These are phyloP conservation scores for Fusarium sp. DNA, from an alignment of 2,329 filamentous ascomycete species.

Conservation along the genomic window DNA sequence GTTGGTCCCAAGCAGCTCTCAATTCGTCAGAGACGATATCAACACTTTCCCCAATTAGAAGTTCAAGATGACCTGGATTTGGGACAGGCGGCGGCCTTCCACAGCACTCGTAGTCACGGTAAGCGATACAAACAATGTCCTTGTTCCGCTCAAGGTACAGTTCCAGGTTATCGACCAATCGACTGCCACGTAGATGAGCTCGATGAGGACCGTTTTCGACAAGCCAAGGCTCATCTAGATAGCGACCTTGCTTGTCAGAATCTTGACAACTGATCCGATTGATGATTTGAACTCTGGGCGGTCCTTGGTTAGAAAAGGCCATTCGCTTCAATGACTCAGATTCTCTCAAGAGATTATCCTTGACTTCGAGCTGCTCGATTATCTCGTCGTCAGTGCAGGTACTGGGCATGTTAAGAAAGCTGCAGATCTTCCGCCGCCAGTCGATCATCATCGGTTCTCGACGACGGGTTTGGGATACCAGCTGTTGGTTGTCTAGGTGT, in stretches of 20 bases:
- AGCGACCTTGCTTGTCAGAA: not conserved
- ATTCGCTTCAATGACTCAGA: not conserved
- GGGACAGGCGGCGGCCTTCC: rapidly evolving
- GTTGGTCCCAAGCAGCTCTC: not conserved
- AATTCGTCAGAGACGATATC: rapidly evolving
- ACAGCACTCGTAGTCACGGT: not conserved
- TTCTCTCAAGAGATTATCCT: not conserved
- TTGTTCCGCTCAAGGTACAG: not conserved
- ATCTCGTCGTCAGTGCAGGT: not conserved
- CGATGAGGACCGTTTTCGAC: not conserved
- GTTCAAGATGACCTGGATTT: rapidly evolving
- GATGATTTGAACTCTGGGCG: not conserved
- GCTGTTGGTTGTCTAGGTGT: rapidly evolving
- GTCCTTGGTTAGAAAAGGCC: not conserved
- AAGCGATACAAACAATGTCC: not conserved
- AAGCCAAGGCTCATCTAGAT: not conserved
- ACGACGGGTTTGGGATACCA: rapidly evolving
- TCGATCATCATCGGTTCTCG: not conserved
- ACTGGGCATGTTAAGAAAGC: not conserved
- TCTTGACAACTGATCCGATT: not conserved
- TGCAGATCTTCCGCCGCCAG: not conserved
- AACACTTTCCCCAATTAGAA: not conserved
- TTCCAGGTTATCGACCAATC: not conserved
- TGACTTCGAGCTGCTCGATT: not conserved
- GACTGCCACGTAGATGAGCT: not conserved